Base-by-base conservation (phyloP, 2,329 filamentous ascomycete species). In the Venturia effusa region DNA sequence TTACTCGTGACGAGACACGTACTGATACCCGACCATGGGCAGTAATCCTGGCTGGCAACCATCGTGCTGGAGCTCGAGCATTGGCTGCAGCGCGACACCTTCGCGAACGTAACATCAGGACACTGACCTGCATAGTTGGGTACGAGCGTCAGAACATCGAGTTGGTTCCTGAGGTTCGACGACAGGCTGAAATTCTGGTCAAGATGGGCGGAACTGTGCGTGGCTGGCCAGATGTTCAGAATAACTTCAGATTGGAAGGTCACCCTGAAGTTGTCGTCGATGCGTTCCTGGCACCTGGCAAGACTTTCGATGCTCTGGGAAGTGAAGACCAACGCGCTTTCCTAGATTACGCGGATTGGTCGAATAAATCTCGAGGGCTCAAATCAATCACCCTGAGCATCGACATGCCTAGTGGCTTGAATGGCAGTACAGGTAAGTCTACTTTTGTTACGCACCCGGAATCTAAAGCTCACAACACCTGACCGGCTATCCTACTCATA, bases 41-140 rank as follows among this genome's bases (percentile, higher is more conserved):
- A 61, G 85, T 96, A 27, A 84, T 97, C 7, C 81, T 97, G n/a
- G 92, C 90, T 0, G 93, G 94, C n/a, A 97, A 97, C 74, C 93
- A 96, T 74, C 91, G 91, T 68, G 92, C 88, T 0, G 92, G 93
- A 45, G 87, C 90, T 43, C 84, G 93, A 65, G 91, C 92, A 3
- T 82, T 97, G 62, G 89, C 91, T 17, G 92, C 92, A 4, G 92
- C 88, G 34, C 85, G 94, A 4, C 92, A 97, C 73, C 82, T 97
- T 10, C 86, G 90, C 61, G 93, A 92, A 71, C 89, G 92, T 67
- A 89, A 89, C 24, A 79, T 90, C 63, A 88, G 90, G 64, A 86
- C 96, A 43, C 84, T 95, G 57, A 81, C 96, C 7, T 94, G 91
- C 66, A 82, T 97, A 8, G 85, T 96, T 3, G 90, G 92, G 0